Evolutionary conservation across 352 stramenopile genomes (phyloP).

Genomic region (Phytophthora tubulina): DNA sequence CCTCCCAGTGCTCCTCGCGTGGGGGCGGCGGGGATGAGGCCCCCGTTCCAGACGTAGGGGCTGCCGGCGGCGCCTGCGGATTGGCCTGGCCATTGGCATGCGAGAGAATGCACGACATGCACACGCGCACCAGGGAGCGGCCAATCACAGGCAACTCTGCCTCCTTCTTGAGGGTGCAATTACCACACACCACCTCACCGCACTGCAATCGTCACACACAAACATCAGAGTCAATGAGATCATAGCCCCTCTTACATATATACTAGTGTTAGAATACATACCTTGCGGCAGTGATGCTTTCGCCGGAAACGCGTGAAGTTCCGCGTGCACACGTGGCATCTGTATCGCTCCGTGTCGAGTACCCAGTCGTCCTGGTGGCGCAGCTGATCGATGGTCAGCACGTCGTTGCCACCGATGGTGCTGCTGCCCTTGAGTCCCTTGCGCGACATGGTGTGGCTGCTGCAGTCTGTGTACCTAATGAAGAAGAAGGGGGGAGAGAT

Average conservation of each 20-base stretch:
- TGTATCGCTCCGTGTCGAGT: constrained; percentile 87
- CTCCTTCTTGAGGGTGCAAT: constrained; percentile 90
- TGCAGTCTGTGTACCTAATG: constrained; percentile 27
- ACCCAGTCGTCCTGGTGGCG: constrained; percentile 91
- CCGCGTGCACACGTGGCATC: constrained; percentile 89
- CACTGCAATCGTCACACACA: constrained; percentile 53
- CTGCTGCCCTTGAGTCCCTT: constrained; percentile 76
- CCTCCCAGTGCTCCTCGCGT: constrained; percentile 66
- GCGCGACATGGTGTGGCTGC: constrained; percentile 61
- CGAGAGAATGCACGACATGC: constrained; percentile 91
- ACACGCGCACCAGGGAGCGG: constrained; percentile 86
- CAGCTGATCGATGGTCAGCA: constrained; percentile 90
- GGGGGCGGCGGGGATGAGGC: constrained; percentile 56
- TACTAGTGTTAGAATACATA: constrained; percentile 22
- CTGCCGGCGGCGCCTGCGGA: constrained; percentile 62
- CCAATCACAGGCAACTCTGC: constrained; percentile 87
- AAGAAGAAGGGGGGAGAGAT: neutral
- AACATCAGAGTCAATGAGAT: constrained; percentile 11
- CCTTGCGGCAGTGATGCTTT: constrained; percentile 92
- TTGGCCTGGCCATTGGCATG: constrained; percentile 84
- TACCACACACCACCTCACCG: constrained; percentile 88
- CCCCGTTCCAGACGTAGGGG: constrained; percentile 52
- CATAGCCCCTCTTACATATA: neutral
- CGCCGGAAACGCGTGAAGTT: constrained; percentile 91
- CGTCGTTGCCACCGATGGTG: constrained; percentile 82